Conservation (phyloP, 495 filamentous ascomycete species). For the Aspergillus hancockii region DNA sequence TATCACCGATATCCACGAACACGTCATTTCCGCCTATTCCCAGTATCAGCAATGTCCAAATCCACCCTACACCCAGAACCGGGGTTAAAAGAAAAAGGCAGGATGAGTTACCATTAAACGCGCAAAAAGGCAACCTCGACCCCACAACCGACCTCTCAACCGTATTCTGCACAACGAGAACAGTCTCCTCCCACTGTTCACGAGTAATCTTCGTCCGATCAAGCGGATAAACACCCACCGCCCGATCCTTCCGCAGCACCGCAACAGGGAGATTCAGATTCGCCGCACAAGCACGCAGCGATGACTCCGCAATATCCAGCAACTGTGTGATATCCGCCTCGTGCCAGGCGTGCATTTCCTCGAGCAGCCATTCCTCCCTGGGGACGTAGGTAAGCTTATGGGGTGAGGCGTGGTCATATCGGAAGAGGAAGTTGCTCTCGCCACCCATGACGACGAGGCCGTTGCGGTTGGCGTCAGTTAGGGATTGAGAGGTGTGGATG, state of each 20-base stretch:
- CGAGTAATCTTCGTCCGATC: constrained; percentile 66
- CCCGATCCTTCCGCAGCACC: constrained; percentile 86
- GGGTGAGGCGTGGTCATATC: constrained; percentile 52
- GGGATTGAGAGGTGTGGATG: constrained; percentile 59
- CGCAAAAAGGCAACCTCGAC: constrained; percentile 83
- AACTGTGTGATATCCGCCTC: constrained; percentile 75
- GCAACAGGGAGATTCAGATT: constrained; percentile 75
- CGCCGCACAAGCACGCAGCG: constrained; percentile 73
- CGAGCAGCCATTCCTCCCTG: constrained; percentile 73
- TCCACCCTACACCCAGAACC: too few species aligned
- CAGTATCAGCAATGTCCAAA: too few species aligned
- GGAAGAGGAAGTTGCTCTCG: constrained; percentile 86
- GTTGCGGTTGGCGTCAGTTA: constrained; percentile 64
- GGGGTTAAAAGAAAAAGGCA: not conserved
- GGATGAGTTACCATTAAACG: constrained; percentile 74
- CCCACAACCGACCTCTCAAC: constrained; percentile 77
- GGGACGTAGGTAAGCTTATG: constrained; percentile 58
- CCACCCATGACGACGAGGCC: constrained; percentile 90
- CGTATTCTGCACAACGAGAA: constrained; percentile 88
- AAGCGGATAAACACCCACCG: constrained; percentile 81
- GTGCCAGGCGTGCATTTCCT: constrained; percentile 84
- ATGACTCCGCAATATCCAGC: constrained; percentile 82
- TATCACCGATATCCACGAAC: constrained; percentile 99
- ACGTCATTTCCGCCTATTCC: constrained; percentile 79
- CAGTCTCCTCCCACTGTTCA: constrained; percentile 93